These are phyloP conservation scores for Hansenula lynferdii DNA, from an alignment of 1,139 yeast genomes.

Conservation along the genomic window DNA sequence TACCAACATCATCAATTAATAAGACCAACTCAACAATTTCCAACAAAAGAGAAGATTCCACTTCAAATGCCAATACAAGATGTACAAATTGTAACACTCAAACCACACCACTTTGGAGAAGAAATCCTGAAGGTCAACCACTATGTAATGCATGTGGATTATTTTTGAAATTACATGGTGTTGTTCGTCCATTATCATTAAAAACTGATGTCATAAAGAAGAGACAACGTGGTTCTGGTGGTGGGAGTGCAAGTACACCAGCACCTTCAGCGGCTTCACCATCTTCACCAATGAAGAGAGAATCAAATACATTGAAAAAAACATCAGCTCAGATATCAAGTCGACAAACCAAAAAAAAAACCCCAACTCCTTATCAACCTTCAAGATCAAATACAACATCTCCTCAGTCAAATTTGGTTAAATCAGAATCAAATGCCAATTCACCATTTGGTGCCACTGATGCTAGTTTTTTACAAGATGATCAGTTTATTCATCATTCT, in stretches of 20 bases:
- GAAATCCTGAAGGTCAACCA: slow-evolving; percentile 90
- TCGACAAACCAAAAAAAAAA: slow-evolving; percentile 1
- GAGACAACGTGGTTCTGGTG: slow-evolving; percentile 37
- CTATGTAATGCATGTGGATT: slow-evolving; percentile 95
- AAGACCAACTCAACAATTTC: slow-evolving; percentile 1
- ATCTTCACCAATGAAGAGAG: slow-evolving; percentile 4
- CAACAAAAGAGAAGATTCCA: slow-evolving; percentile 9
- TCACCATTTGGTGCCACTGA: background rate
- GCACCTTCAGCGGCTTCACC: background rate
- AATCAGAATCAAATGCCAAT: background rate
- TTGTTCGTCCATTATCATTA: slow-evolving; percentile 83
- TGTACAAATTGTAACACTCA: slow-evolving; percentile 92
- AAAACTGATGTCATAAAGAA: slow-evolving; percentile 93
- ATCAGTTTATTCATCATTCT: slow-evolving; percentile 1
- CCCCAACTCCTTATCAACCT: background rate
- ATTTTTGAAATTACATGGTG: slow-evolving; percentile 87
- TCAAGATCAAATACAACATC: background rate
- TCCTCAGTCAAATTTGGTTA: background rate
- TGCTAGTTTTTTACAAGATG: background rate
- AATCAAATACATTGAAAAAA: background rate
- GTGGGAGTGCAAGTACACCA: background rate
- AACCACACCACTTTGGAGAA: slow-evolving; percentile 93
- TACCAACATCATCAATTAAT: background rate
- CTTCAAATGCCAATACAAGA: slow-evolving; percentile 19
- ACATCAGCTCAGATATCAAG: background rate